Evolutionary conservation across 495 filamentous ascomycete genomes (phyloP), one percentile per base, ranked within the genome.

Genomic region (Trichoderma erinaceum): DNA sequence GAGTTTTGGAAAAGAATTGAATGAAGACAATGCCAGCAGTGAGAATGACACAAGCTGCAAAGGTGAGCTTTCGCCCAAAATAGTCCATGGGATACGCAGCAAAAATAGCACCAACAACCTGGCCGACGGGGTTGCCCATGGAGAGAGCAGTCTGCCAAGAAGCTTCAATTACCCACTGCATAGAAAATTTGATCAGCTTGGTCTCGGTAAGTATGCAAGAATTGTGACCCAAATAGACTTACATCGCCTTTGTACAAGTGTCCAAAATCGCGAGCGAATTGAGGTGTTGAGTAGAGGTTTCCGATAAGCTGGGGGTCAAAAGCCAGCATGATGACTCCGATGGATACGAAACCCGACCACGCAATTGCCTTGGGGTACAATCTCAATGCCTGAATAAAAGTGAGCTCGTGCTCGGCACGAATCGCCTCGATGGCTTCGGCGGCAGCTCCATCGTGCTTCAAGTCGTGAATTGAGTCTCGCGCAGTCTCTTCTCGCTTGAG

Each of bases 1-100:
- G 77, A 58, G 81, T 86, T 16, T 82, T 82, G 16, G 88, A 86
- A 23, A 88, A 90, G 79, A 87, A 84, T 2, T 79, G 68, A 52
- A 86, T 76, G 69, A 87, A 87, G 35, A 86, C 79, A 50, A 83
- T 82, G 21, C 70, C 70, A 38, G 79, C 81, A 71, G 86, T 75
- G 64, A 81, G 67, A 13, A 74, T 67, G 50, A 86, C 73, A 41
- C 79, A 75, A n/a, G 72, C 72, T 0, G 83, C 74, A 64, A 80
- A 79, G 0, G 76, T 79, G 63, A 68, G 68, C 65, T 70, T 73
- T 43, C 77, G 75, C 8, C 77, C 77, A 23, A 72, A 76, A 11
- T 74, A 73, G 44, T 79, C 77, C 2, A 76, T 72, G 3, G 71
- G 65, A 70, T 72, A 76, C 4, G 76, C 77, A 2, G 75, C 74